Conservation (phyloP, 177 flowering plant species). For the Vitis hybrid region DNA sequence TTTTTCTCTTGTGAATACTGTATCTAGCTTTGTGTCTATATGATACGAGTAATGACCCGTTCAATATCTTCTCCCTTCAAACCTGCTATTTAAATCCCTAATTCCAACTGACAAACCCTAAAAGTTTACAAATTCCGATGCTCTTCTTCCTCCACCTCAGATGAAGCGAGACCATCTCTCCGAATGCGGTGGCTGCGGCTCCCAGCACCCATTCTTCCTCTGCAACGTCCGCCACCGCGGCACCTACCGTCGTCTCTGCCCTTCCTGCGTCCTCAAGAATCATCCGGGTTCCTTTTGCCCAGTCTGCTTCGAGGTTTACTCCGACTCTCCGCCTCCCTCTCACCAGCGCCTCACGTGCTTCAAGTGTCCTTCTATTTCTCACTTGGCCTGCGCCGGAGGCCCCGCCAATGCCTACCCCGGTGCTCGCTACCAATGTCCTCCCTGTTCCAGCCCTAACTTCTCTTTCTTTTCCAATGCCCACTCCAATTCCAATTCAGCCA, state of each 20-base stretch:
- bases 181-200: slow-evolving; percentile 37
- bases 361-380: slow-evolving; percentile 48
- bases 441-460: slow-evolving; percentile 37
- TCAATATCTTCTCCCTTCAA: too few relatives aligned
- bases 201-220: slow-evolving; percentile 24
- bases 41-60: too few relatives aligned
- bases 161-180: slow-evolving; percentile 19
- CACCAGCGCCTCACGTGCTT: slow-evolving; percentile 33
- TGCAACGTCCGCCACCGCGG: slow-evolving; percentile 40
- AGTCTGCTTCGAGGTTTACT: slow-evolving; percentile 44
- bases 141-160: not conserved
- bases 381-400: slow-evolving; percentile 33
- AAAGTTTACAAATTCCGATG: too few relatives aligned
- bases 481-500: slow-evolving; percentile 3
- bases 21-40: too few relatives aligned
- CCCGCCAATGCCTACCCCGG: slow-evolving; percentile 9
- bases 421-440: slow-evolving; percentile 34
- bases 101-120: too few relatives aligned
- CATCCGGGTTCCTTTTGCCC: slow-evolving; percentile 50
- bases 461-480: slow-evolving; percentile 15
- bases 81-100: too few relatives aligned
- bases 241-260: slow-evolving; percentile 40
- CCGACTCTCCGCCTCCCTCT: slow-evolving; percentile 20
- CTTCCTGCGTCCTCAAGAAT: slow-evolving; percentile 50
- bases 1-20: too few relatives aligned